Conservation (phyloP, 257 asterid species). For the Handroanthus guayacan region DNA sequence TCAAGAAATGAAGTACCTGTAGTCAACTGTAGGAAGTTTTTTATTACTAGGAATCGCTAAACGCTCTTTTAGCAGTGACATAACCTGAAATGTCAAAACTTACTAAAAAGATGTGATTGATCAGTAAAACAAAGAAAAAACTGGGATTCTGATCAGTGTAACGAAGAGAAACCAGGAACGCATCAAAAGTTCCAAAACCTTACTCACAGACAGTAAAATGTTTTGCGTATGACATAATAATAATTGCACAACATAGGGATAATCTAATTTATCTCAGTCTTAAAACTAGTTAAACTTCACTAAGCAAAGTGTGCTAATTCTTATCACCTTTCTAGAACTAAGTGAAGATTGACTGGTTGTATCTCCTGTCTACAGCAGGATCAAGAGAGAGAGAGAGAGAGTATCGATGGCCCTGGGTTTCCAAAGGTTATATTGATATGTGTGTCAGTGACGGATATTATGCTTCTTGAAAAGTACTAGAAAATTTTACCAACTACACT, state of each 20-base stretch:
- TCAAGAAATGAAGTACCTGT: conserved; percentile 57
- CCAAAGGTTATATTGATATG: not conserved
- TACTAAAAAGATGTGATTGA: conserved; percentile 41
- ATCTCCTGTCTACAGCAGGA: conserved; percentile 1
- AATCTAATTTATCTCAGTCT: conserved; percentile 7
- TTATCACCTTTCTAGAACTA: not conserved
- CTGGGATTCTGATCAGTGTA: conserved; percentile 22
- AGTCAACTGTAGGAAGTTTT: conserved; percentile 83
- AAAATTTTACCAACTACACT: not conserved
- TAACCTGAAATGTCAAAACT: conserved; percentile 63
- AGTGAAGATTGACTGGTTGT: not conserved
- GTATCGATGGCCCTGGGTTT: conserved; percentile 12
- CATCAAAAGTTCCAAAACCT: conserved; percentile 6
- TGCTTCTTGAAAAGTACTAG: not conserved
- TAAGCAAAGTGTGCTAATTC: not conserved
- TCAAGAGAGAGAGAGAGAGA: not conserved
- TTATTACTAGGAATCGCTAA: conserved; percentile 64
- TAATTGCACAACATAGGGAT: conserved; percentile 15
- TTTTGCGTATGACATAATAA: not conserved
- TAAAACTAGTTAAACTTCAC: not conserved
- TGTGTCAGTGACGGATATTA: not conserved
- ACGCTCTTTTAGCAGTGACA: conserved; percentile 85
- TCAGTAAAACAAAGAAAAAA: conserved; percentile 19
- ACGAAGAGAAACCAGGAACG: conserved; percentile 23
- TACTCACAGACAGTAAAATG: not conserved